These are phyloP conservation scores for Tuber magnatum DNA, from an alignment of 495 filamentous ascomycete genomes.

Conservation along the genomic window DNA sequence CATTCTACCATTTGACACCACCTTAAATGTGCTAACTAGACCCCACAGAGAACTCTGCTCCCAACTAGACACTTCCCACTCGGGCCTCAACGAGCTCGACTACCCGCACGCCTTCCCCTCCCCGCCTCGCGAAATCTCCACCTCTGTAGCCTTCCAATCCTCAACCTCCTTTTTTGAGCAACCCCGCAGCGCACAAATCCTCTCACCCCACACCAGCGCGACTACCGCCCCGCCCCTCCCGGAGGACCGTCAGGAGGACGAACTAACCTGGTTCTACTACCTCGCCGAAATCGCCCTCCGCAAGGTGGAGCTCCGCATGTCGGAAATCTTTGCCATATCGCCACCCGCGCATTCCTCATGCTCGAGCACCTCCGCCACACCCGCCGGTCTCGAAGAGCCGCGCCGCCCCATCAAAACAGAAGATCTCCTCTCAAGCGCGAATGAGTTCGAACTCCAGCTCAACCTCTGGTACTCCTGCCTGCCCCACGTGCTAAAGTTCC, in stretches of 20 bases:
- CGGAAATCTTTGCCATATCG: slow-evolving; percentile 14
- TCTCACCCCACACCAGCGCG: neutral
- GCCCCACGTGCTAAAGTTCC: slow-evolving; percentile 30
- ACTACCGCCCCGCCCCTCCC: neutral
- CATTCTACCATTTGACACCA: slow-evolving; percentile 3
- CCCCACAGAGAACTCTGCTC: slow-evolving; percentile 26
- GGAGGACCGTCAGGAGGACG: slow-evolving; percentile 30
- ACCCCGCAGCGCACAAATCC: slow-evolving; percentile 25
- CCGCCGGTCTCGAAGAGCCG: neutral
- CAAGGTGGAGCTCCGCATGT: slow-evolving; percentile 34
- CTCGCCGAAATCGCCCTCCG: slow-evolving; percentile 42
- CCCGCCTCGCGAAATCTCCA: slow-evolving; percentile 36
- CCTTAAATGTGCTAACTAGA: neutral
- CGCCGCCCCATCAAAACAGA: slow-evolving; percentile 17
- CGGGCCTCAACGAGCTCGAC: slow-evolving; percentile 34
- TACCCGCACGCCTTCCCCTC: slow-evolving; percentile 39
- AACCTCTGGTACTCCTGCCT: slow-evolving; percentile 32
- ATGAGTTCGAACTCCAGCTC: slow-evolving; percentile 35
- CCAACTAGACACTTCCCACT: slow-evolving; percentile 36
- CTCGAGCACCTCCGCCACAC: slow-evolving; percentile 11
- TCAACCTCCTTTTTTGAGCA: slow-evolving; percentile 33
- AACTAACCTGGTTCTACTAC: slow-evolving; percentile 43
- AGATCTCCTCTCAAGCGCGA: slow-evolving; percentile 27
- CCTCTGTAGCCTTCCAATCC: slow-evolving; percentile 30
- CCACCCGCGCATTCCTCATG: slow-evolving; percentile 10